phyloP scores from a whole-genome alignment of 306 rosid species.

The Calophaca sinica region DNA sequence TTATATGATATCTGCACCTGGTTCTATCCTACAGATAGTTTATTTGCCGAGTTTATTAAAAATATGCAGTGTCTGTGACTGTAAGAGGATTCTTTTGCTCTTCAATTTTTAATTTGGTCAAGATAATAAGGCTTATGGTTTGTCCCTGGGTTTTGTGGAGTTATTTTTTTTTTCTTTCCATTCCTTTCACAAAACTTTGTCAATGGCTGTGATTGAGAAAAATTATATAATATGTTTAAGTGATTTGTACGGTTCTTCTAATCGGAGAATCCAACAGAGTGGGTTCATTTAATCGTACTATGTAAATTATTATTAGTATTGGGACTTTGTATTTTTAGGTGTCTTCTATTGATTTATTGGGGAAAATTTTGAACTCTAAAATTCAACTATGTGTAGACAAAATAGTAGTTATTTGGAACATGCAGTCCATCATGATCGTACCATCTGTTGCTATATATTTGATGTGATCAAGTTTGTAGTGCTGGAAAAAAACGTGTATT shows the following conservation, averaged over 20 bases:
- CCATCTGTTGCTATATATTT: background rate
- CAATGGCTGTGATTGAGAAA: background rate
- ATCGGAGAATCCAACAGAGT: background rate
- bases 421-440: too few relatives aligned
- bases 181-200: background rate
- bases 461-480: constrained; percentile 6
- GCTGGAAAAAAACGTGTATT: constrained; percentile 8
- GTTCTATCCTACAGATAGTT: background rate
- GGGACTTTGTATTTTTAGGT: background rate
- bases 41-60: constrained; percentile 15
- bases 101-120: constrained; percentile 32
- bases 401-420: too few relatives aligned
- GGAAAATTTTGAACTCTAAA: too few relatives aligned
- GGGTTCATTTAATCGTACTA: background rate
- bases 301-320: background rate
- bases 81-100: constrained; percentile 7
- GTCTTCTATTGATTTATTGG: background rate
- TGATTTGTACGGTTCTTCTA: background rate
- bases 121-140: background rate
- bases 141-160: background rate
- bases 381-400: too few relatives aligned
- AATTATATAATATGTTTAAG: background rate
- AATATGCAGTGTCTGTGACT: constrained; percentile 16
- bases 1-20: constrained; percentile 19
- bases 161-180: background rate